A percentile compares a stretch with the other conserved stretches of the same genome.
Evolutionary conservation across 2,329 filamentous ascomycete species (phyloP).

Genomic region (Beauveria medogensis): DNA sequence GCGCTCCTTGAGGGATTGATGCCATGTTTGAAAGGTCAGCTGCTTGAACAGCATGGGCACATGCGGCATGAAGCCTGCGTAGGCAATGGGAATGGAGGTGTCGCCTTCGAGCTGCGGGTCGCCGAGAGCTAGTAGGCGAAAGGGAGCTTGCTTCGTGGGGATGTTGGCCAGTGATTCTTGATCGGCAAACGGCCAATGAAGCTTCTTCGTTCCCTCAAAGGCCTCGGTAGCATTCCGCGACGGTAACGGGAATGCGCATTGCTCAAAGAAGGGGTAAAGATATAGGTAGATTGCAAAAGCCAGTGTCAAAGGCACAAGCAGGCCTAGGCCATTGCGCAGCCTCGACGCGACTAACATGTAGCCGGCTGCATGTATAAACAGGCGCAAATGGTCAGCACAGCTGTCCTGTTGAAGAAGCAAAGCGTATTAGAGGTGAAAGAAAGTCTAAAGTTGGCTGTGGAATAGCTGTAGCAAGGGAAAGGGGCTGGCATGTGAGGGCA

Average conservation of each 20-base stretch:
- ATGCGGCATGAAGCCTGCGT: slow-evolving; percentile 47
- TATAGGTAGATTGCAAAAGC: slow-evolving; percentile 72
- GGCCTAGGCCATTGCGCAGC: slow-evolving; percentile 48
- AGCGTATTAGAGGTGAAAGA: neutral
- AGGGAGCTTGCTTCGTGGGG: slow-evolving; percentile 51
- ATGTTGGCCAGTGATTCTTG: slow-evolving; percentile 15
- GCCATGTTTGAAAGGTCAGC: slow-evolving; percentile 36
- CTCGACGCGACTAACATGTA: slow-evolving; percentile 46
- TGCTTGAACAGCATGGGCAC: slow-evolving; percentile 38
- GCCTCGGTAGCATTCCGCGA: slow-evolving; percentile 26
- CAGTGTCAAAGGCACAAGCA: slow-evolving; percentile 55
- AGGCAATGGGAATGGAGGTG: slow-evolving; percentile 62
- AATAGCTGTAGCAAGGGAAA: neutral
- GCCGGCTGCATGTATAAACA: slow-evolving; percentile 26
- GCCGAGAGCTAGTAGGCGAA: slow-evolving; percentile 78
- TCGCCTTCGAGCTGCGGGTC: slow-evolving; percentile 94
- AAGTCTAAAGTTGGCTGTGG: neutral
- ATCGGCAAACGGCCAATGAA: slow-evolving; percentile 33
- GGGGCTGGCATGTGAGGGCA: slow-evolving; percentile 12
- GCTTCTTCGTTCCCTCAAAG: slow-evolving; percentile 28
- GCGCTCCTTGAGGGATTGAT: slow-evolving; percentile 42
- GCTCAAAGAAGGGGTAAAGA: slow-evolving; percentile 72
- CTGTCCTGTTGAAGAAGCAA: slow-evolving; percentile 3
- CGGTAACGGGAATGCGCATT: slow-evolving; percentile 68
- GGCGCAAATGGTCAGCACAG: slow-evolving; percentile 5